Percentiles rank a stretch among this genome's conserved stretches.
phyloP scores from a whole-genome alignment of 1,139 yeast genomes.

The Yamadazyma songkhlaensis region DNA sequence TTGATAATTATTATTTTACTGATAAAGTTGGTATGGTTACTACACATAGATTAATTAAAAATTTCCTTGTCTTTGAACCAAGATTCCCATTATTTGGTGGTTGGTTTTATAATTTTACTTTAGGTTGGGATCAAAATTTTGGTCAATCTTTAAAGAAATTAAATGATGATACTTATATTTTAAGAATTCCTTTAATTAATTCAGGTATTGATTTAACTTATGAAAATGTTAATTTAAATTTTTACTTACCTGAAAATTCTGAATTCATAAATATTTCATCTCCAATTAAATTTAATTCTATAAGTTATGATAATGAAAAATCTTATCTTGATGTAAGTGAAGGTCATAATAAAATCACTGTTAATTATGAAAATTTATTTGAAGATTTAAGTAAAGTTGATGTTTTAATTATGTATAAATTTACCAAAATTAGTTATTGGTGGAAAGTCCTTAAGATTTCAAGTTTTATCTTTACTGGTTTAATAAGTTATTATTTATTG shows the following conservation, averaged over 20 bases:
- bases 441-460: conserved; percentile 69
- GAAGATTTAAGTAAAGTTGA: conserved; percentile 65
- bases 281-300: conserved; percentile 45
- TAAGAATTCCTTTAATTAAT: conserved; percentile 69
- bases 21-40: conserved; percentile 96
- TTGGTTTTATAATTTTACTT: conserved; percentile 93
- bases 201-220: conserved; percentile 71
- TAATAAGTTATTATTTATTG: conserved; percentile 56
- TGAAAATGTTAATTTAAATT: conserved; percentile 55
- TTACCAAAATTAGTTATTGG: conserved; percentile 50
- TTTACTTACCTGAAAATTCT: conserved; percentile 90
- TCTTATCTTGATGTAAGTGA: conserved; percentile 73
- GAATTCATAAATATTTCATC: conserved; percentile 56
- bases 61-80: conserved; percentile 66
- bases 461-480: conserved; percentile 59
- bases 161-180: conserved; percentile 52
- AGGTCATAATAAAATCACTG: conserved; percentile 79
- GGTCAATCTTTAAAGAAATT: conserved; percentile 48
- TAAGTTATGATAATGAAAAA: conserved; percentile 41
- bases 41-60: conserved; percentile 55
- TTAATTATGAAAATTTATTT: conserved; percentile 60
- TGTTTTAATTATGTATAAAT: conserved; percentile 61
- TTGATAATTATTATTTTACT: conserved; percentile 68
- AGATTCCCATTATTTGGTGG: conserved; percentile 94
- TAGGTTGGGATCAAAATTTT: conserved; percentile 81